Evolutionary conservation across 2,329 filamentous ascomycete genomes (phyloP).

Genomic region (Rhynchosporium secalis): DNA sequence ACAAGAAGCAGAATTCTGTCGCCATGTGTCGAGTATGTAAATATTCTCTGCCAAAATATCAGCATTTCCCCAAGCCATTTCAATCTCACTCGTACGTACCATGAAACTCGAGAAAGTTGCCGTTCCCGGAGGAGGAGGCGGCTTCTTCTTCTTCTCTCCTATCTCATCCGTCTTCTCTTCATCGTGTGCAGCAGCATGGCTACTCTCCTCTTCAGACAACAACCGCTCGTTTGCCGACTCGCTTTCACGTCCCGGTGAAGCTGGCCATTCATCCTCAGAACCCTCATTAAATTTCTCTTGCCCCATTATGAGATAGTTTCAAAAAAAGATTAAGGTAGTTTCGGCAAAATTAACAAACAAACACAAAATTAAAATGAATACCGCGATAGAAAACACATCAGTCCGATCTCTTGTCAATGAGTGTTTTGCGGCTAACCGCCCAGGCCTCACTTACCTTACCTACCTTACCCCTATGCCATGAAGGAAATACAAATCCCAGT

Average conservation of each 20-base stretch:
- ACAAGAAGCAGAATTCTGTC: conserved; percentile 32
- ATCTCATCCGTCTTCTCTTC: neutral
- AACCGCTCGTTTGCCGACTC: conserved; percentile 13
- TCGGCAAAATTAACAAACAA: neutral
- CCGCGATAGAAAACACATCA: neutral
- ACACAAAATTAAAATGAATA: neutral
- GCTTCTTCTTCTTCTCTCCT: neutral
- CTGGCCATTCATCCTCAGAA: neutral
- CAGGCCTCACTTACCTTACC: too few species aligned
- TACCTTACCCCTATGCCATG: neutral
- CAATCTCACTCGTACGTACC: conserved; percentile 17
- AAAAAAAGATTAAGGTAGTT: neutral
- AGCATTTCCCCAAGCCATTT: neutral
- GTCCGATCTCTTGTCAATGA: neutral
- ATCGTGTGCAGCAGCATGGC: neutral
- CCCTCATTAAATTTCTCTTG: neutral
- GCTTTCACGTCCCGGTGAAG: conserved; percentile 1
- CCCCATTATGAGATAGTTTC: conserved; percentile 8
- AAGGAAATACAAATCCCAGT: neutral
- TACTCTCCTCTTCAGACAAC: conserved; percentile 6
- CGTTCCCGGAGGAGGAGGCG: neutral
- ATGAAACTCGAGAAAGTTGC: conserved; percentile 29
- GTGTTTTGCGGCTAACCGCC: too few species aligned
- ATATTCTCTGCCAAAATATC: conserved; percentile 32
- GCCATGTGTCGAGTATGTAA: conserved; percentile 31